phyloP scores from a whole-genome alignment of 805 yeast genomes.

The Kurtzmaniella fragi region DNA sequence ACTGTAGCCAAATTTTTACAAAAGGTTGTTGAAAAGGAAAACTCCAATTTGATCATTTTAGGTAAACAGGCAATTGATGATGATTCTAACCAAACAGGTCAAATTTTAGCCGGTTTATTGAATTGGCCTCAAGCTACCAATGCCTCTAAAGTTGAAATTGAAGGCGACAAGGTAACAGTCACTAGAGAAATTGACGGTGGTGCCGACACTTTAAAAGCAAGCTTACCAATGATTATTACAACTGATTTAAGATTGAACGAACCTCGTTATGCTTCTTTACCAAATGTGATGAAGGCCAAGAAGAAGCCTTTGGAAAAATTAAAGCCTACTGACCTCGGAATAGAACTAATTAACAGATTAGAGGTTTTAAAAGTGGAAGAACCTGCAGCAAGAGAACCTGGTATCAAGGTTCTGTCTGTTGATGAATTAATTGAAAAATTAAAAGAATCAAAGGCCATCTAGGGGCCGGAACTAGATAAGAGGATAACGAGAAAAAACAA shows the following conservation, averaged over 20 bases:
- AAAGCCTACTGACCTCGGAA: slow-evolving; percentile 61
- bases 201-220: slow-evolving; percentile 71
- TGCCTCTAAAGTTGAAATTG: slow-evolving; percentile 76
- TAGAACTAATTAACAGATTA: slow-evolving; percentile 58
- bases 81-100: slow-evolving; percentile 93
- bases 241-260: slow-evolving; percentile 91
- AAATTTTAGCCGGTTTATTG: slow-evolving; percentile 88
- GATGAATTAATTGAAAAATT: slow-evolving; percentile 78
- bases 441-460: slow-evolving; percentile 70
- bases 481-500: neutral
- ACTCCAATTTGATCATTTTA: slow-evolving; percentile 74
- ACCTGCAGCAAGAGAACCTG: slow-evolving; percentile 79
- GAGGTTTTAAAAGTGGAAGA: slow-evolving; percentile 73
- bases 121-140: slow-evolving; percentile 97
- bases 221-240: slow-evolving; percentile 81
- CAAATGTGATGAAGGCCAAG: slow-evolving; percentile 97
- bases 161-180: slow-evolving; percentile 56
- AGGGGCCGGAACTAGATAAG: slow-evolving; percentile 9
- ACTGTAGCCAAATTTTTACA: slow-evolving; percentile 82
- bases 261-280: slow-evolving; percentile 94
- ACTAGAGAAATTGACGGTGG: slow-evolving; percentile 97
- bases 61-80: slow-evolving; percentile 98
- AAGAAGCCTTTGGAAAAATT: slow-evolving; percentile 81
- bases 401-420: slow-evolving; percentile 72
- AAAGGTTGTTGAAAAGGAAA: slow-evolving; percentile 63